phyloP scores from a whole-genome alignment of 1,139 yeast species.

The Arxiozyma slooffiae region DNA sequence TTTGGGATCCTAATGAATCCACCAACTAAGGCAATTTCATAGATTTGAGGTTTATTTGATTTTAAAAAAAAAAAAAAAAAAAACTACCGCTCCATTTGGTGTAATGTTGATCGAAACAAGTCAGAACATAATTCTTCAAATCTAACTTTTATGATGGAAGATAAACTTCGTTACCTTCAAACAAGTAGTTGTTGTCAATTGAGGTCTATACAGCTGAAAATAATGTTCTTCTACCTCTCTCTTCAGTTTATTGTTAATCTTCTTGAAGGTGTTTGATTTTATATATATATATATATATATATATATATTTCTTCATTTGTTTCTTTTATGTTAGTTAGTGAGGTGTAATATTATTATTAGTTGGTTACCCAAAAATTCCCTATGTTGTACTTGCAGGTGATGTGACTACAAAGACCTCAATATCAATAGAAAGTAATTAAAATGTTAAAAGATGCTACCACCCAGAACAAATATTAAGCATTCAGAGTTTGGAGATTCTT shows the following conservation, averaged over 20 bases:
- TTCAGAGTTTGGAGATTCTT: constrained; percentile 67
- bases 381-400: constrained; percentile 98
- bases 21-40: constrained; percentile 81
- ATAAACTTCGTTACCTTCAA: constrained; percentile 72
- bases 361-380: too few species aligned
- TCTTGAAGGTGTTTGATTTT: constrained; percentile 71
- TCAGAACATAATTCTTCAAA: constrained; percentile 80
- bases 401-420: constrained; percentile 92
- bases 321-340: constrained; percentile 72
- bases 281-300: too few species aligned
- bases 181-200: constrained; percentile 73
- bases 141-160: constrained; percentile 78
- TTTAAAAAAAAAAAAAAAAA: constrained; percentile 69
- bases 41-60: constrained; percentile 64
- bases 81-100: constrained; percentile 81
- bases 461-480: constrained; percentile 90
- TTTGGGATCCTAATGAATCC: constrained; percentile 92
- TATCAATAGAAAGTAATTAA: constrained; percentile 83
- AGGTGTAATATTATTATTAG: constrained; percentile 63
- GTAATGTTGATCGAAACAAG: constrained; percentile 70
- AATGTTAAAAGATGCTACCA: constrained; percentile 98
- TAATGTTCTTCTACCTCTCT: constrained; percentile 81
- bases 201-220: constrained; percentile 78
- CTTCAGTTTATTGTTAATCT: constrained; percentile 84
- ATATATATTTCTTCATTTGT: constrained; percentile 67